Evolutionary conservation across 495 filamentous ascomycete species (phyloP).

Genomic region (Rostrohypoxylon terebratum): DNA sequence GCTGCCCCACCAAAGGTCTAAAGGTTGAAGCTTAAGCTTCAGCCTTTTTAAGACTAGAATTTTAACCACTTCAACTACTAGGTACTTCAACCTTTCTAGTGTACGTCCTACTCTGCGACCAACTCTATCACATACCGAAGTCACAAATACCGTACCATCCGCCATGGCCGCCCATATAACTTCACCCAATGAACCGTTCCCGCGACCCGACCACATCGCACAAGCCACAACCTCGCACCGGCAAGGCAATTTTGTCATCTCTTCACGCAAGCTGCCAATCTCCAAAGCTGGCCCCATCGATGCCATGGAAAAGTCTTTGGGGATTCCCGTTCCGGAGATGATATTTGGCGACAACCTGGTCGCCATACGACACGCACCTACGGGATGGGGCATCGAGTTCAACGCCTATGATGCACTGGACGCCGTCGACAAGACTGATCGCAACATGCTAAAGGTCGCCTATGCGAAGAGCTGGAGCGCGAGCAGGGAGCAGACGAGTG

Average conservation of each 20-base stretch:
- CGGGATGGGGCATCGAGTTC: conserved; percentile 81
- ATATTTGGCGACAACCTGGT: conserved; percentile 97
- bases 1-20: conserved; percentile 18
- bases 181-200: conserved; percentile 55
- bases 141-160: not conserved
- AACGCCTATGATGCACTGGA: conserved; percentile 88
- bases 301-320: conserved; percentile 78
- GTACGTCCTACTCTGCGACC: not conserved
- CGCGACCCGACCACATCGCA: conserved; percentile 49
- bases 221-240: conserved; percentile 58
- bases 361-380: conserved; percentile 72
- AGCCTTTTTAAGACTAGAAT: not conserved
- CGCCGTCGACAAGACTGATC: conserved; percentile 91
- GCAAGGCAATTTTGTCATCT: conserved; percentile 75
- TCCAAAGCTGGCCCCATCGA: conserved; percentile 92
- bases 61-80: conserved; percentile 11
- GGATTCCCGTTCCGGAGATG: conserved; percentile 95
- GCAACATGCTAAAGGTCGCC: conserved; percentile 87
- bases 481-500: conserved; percentile 84
- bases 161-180: conserved; percentile 50
- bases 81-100: not conserved
- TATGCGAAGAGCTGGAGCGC: conserved; percentile 92
- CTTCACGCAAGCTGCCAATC: conserved; percentile 88
- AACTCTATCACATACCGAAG: not conserved
- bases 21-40: not conserved